Base-by-base conservation (phyloP, 768 basidiomycete species). In the Leccinum aurantiacum region DNA sequence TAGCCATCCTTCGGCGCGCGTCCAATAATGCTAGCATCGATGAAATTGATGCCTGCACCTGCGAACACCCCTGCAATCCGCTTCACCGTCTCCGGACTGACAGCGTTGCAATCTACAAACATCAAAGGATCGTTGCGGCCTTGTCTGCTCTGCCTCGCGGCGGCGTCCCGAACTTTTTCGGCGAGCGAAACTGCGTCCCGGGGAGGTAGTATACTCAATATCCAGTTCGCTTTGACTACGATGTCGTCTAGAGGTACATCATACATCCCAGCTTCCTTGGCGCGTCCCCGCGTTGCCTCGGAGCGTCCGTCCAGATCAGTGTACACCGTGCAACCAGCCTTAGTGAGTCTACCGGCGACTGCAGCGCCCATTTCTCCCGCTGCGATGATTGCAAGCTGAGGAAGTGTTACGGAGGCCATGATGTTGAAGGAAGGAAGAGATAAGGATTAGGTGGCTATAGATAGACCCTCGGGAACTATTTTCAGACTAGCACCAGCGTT, bases 281-380 rank as follows among this genome's bases (percentile, higher is more conserved):
- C 84, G 8, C 84, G 78, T 61, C 71, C 71, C n/a, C 74, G 74
- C 1, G 85, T 82, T 29, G 72, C 77, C 57, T 79, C 76, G 3
- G 84, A 86, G 46, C 85, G 81, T 33, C 80, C 80, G 27, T 80
- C 77, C 47, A 87, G 72, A 62, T 78, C 79, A 11, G 85, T 86
- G 60, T 85, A 78, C 24, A 85, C 83, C 6, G 76, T 79, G 65
- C 79, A 79, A 27, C 84, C 81, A n/a, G 77, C 73, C 22, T 72
- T 65, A 2, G 76, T 75, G 37, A 87, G 74, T 27, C 76, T 78
- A 33, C 70, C 76, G 17, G 78, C 85, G 31, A 88, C 80, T 19
- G 77, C 85, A 6, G 84, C 74, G 27, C 84, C 85, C 87, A 86
- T 88, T 3, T 77, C 79, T 17, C 85, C 85, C 9, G 84, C 78